Base-by-base conservation (phyloP, 192 early-diverging fungal species). In the Umbelopsis sp. region DNA sequence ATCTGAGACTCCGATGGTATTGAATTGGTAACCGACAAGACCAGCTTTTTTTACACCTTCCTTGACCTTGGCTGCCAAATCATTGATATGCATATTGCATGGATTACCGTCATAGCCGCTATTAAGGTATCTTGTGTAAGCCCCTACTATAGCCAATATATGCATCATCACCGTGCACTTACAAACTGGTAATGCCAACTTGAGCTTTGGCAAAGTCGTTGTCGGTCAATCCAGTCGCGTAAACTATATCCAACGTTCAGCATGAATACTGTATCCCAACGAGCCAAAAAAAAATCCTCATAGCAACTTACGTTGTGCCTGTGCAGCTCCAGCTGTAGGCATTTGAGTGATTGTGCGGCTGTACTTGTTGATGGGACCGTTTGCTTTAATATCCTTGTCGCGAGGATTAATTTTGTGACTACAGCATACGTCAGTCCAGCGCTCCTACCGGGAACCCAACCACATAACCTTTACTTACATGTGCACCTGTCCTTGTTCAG, bases 51-150 rank as follows among this genome's bases (percentile, higher is more conserved):
- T 76, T 23, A 99, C 96, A 71, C 96, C 96, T 73, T 94, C 86
- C 78, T 98, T 98, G 70, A 99, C 95, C 69, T 90, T 82, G 30
- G 68, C 84, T 1, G 96, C 86, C 22, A 99, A 86, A 70, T 96
- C 93, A 66, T 91, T 84, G 55, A 99, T 85, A 58, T 99, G 98
- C 95, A 98, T 98, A 82, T 99, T 99, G 87, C 98, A 99, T 7
- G 98, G 95, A 78, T 99, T 99, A 68, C 98, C 98, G 76, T 99
- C 98, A 76, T 95, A 97, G 89, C 96, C 93, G 23, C 90, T 90
- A 69, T 10, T 18, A 58, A 46, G 3, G 8, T 1, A 61, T 18
- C 33, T n/a, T 30, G 16, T 13, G 46, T 67, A 18, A 72, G 48
- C 13, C 25, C 37, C n/a, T 53, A 13, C 44, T 47, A 27, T 27